Conservation (phyloP, 768 basidiomycete genomes). For the Mycena chlorophos region DNA sequence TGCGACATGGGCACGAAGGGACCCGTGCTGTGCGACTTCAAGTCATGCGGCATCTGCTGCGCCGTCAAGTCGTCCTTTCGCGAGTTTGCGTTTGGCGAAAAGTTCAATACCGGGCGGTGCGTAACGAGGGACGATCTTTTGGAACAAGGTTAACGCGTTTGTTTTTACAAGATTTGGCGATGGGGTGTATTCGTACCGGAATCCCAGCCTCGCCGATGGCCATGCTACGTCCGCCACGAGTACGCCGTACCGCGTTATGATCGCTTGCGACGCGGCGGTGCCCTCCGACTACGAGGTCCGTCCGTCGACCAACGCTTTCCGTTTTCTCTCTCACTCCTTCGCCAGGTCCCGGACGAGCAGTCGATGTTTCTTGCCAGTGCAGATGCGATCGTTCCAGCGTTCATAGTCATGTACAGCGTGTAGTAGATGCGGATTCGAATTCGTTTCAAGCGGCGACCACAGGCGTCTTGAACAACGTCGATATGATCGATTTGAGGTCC, state of each 20-base stretch:
- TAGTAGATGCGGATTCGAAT: constrained; percentile 23
- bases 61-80: constrained; percentile 59
- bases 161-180: constrained; percentile 61
- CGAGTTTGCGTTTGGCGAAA: constrained; percentile 55
- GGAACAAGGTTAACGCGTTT: constrained; percentile 5
- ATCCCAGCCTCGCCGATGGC: constrained; percentile 56
- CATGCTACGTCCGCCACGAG: constrained; percentile 67
- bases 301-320: not conserved
- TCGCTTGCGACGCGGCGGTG: constrained; percentile 58
- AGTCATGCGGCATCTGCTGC: constrained; percentile 65
- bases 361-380: constrained; percentile 53
- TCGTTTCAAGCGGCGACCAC: constrained; percentile 40
- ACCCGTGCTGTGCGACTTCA: constrained; percentile 51
- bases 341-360: constrained; percentile 47
- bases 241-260: constrained; percentile 66
- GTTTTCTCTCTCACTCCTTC: constrained; percentile 21
- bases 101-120: constrained; percentile 56
- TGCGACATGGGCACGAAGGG: constrained; percentile 65
- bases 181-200: constrained; percentile 63
- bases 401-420: constrained; percentile 58
- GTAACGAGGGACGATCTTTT: constrained; percentile 18
- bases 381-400: constrained; percentile 59
- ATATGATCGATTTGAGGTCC: constrained; percentile 37
- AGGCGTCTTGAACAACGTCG: constrained; percentile 50
- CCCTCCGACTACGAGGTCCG: constrained; percentile 35